Evolutionary conservation across 2,329 filamentous ascomycete genomes (phyloP).

Genomic region (Neonectria punicea): DNA sequence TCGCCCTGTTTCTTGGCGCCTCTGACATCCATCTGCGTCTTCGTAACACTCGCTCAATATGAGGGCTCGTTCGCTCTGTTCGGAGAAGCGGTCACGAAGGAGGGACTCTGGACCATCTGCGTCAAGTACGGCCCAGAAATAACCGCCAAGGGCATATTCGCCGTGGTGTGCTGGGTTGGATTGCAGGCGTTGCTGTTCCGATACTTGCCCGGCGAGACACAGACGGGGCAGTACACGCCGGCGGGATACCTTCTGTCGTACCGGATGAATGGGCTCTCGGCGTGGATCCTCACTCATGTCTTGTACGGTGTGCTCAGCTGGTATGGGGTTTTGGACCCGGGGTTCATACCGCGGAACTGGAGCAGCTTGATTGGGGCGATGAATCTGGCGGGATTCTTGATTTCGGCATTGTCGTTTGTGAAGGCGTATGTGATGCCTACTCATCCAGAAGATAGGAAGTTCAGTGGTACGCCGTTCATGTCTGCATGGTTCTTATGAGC

Average conservation of each 20-base stretch:
- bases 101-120: constrained; percentile 34
- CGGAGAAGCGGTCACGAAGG: constrained; percentile 5
- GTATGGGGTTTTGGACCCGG: constrained; percentile 49
- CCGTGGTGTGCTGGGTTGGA: constrained; percentile 22
- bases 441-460: constrained; percentile 54
- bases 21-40: constrained; percentile 35
- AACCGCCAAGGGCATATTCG: constrained; percentile 27
- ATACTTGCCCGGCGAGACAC: constrained; percentile 23
- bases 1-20: constrained; percentile 39
- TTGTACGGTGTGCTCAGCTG: constrained; percentile 42
- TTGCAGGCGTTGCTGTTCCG: constrained; percentile 32
- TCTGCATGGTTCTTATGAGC: rapidly evolving
- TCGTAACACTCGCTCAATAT: constrained; percentile 37
- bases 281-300: constrained; percentile 52
- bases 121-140: constrained; percentile 28
- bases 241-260: constrained; percentile 56
- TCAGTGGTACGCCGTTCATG: constrained; percentile 48
- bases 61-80: constrained; percentile 34
- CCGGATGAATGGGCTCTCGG: constrained; percentile 54
- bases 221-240: constrained; percentile 54
- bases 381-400: constrained; percentile 48
- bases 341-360: constrained; percentile 56
- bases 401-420: constrained; percentile 45
- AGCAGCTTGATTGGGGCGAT: constrained; percentile 50
- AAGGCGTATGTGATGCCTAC: constrained; percentile 54